phyloP scores from a whole-genome alignment of 805 yeast genomes.

The Candida maltosa region DNA sequence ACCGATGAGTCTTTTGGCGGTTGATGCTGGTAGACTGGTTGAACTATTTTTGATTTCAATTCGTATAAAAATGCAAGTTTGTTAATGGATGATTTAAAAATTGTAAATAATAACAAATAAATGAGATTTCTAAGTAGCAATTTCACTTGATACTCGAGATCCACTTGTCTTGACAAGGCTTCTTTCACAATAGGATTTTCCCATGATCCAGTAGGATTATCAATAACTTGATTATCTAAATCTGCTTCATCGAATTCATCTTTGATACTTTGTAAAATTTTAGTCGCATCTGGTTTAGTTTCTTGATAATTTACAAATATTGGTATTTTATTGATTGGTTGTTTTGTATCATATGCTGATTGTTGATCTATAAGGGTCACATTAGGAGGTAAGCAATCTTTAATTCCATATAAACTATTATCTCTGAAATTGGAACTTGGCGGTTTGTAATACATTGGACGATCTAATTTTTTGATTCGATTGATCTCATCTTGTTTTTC shows the following conservation, averaged over 20 bases:
- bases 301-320: constrained; percentile 5
- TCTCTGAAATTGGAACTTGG: constrained; percentile 21
- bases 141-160: constrained; percentile 26
- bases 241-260: constrained; percentile 14
- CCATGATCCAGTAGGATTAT: constrained; percentile 30
- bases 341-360: constrained; percentile 1
- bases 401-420: constrained; percentile 24
- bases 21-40: constrained; percentile 1
- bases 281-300: background rate
- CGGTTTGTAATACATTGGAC: constrained; percentile 29
- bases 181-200: constrained; percentile 39
- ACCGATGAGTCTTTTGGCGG: constrained; percentile 1
- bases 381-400: constrained; percentile 23
- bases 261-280: constrained; percentile 2
- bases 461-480: constrained; percentile 4
- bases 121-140: constrained; percentile 26
- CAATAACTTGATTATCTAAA: constrained; percentile 6
- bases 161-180: constrained; percentile 44
- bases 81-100: constrained; percentile 14
- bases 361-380: no score
- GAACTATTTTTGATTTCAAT: constrained; percentile 2
- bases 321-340: constrained; percentile 10
- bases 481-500: constrained; percentile 1
- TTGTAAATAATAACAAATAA: constrained; percentile 22
- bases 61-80: constrained; percentile 10